Percentiles rank a stretch among this genome's conserved stretches.
phyloP scores from a whole-genome alignment of 495 filamentous ascomycete genomes.

The Trichoderma erinaceum region DNA sequence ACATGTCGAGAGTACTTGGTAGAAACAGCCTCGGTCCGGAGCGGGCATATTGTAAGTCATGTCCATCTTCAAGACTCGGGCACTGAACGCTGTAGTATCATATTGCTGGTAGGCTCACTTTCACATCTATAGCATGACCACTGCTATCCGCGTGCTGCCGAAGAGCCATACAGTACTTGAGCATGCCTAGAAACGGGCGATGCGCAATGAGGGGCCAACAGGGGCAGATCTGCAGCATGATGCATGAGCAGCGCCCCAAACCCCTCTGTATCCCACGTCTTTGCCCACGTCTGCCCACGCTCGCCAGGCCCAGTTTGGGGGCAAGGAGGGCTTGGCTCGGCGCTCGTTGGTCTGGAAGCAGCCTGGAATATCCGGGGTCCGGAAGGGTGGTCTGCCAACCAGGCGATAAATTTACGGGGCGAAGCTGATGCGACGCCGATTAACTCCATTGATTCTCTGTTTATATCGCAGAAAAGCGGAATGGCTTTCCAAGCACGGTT shows the following conservation, averaged over 20 bases:
- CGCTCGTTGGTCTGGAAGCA: constrained; percentile 5
- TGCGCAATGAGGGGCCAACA: constrained; percentile 3
- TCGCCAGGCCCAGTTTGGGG: neutral
- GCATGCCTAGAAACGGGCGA: too few species aligned
- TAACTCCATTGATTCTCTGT: neutral
- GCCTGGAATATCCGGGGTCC: constrained; percentile 10
- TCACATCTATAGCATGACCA: too few species aligned
- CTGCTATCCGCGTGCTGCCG: neutral
- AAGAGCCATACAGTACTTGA: neutral
- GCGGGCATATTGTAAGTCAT: too few species aligned
- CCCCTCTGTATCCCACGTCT: constrained; percentile 11
- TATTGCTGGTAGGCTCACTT: too few species aligned
- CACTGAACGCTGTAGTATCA: too few species aligned
- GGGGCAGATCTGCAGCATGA: constrained; percentile 10
- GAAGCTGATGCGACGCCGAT: neutral
- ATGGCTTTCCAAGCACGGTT: neutral
- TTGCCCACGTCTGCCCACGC: constrained; percentile 14
- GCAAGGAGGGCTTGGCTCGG: constrained; percentile 3
- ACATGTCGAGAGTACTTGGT: too few species aligned
- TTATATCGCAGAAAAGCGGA: neutral
- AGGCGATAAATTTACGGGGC: neutral
- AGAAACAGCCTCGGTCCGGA: too few species aligned
- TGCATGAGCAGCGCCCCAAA: constrained; percentile 3
- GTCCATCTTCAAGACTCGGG: too few species aligned
- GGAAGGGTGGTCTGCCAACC: neutral